Base-by-base conservation (phyloP, 2,329 filamentous ascomycete genomes). In the Exophiala calicioides region DNA sequence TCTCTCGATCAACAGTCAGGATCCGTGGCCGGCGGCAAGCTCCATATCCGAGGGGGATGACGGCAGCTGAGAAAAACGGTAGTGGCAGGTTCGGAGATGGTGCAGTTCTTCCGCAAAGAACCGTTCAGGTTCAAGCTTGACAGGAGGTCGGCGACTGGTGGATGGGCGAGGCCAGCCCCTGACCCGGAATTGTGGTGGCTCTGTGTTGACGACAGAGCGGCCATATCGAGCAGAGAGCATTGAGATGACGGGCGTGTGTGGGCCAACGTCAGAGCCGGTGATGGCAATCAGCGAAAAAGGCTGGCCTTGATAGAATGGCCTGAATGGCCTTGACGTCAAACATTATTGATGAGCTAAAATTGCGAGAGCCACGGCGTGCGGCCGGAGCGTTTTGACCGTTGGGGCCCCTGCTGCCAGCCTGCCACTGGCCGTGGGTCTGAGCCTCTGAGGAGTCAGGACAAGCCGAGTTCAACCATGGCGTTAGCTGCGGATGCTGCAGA, bases 331-430 rank as follows among this genome's bases (percentile, higher is more conserved):
- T 56, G 50, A 56, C 53, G 50, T 56, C 53, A 56, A 56, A 53
- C 44, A 30, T 38, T n/a, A n/a, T n/a, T 32, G 19, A 27, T 21
- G 31, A 30, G 38, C 43, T 47, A 48, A 53, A 47, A 56, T 56
- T 53, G 53, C 44, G 50, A 53, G 36, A 43, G 31, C 46, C 37
- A 50, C 47, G 40, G 47, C 40, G 19, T 53, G 40, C 40, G 44
- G 44, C 33, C 39, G 40, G 47, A 51, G 53, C 53, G 53, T 51
- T 56, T 52, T 45, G 47, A 56, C 53, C 53, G 53, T 53, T 53
- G 53, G 18, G 41, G 36, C 47, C 27, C 38, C 27, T 54, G 47
- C 42, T 21, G 34, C 31, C 33, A n/a, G 21, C 21, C 19, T 4
- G 3, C n/a, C n/a, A n/a, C n/a, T n/a, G n/a, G n/a, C n/a, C n/a